A percentile compares a stretch with the other conserved stretches of the same genome.
Conservation (phyloP, 2,329 filamentous ascomycete species). For the Trichoderma atrobrunneum region DNA sequence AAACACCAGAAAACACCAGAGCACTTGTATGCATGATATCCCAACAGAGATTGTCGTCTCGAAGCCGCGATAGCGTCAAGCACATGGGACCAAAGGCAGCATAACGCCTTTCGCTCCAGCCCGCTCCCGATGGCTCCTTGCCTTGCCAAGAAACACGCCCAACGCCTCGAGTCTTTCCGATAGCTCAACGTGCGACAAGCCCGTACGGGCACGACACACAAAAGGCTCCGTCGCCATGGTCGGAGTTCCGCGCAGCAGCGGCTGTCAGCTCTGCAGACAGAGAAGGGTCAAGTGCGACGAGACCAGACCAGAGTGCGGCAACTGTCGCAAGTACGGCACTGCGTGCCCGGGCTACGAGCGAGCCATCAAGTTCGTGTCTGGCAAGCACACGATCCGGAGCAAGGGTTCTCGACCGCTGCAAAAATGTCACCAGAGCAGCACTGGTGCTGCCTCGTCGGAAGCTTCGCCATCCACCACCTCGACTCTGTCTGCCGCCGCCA, state of each 20-base stretch:
- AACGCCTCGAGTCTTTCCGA: neutral
- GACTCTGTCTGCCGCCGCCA: neutral
- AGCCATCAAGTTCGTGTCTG: slow-evolving; percentile 39
- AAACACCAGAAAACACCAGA: neutral
- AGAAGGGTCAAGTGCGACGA: slow-evolving; percentile 47
- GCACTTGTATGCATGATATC: neutral
- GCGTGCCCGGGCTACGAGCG: slow-evolving; percentile 41
- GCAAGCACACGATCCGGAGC: slow-evolving; percentile 39
- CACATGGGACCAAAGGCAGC: neutral
- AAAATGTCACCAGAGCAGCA: slow-evolving; percentile 2
- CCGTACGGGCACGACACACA: neutral
- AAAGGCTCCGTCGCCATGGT: slow-evolving; percentile 31
- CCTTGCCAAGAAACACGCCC: slow-evolving; percentile 12
- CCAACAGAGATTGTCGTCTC: neutral
- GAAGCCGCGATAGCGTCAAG: neutral
- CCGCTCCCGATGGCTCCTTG: neutral
- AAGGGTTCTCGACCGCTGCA: slow-evolving; percentile 22
- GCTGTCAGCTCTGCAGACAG: slow-evolving; percentile 41
- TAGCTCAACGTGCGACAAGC: slow-evolving; percentile 1
- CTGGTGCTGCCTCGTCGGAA: slow-evolving; percentile 21
- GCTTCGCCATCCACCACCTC: slow-evolving; percentile 24
- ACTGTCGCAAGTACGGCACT: slow-evolving; percentile 39
- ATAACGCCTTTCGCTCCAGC: neutral
- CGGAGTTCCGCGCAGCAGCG: slow-evolving; percentile 38
- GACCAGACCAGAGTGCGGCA: slow-evolving; percentile 39